Evolutionary conservation across 1,284 basidiomycete genomes (phyloP).

Genomic region (Tylopilus orsonianus): DNA sequence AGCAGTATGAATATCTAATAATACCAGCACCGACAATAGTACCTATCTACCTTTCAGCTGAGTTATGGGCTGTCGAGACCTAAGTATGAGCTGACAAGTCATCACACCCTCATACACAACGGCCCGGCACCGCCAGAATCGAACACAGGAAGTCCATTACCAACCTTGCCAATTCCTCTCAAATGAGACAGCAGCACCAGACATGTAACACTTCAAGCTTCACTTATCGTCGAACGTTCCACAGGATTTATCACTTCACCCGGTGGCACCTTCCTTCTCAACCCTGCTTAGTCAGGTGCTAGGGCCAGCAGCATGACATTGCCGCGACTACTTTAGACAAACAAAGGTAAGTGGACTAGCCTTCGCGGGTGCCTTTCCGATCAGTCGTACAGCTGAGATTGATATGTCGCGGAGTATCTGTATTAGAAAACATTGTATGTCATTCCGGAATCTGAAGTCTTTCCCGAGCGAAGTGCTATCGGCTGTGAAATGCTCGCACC

Average conservation of each 20-base stretch:
- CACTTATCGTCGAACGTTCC: neutral
- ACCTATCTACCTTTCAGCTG: too few relatives aligned
- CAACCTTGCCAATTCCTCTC: too few relatives aligned
- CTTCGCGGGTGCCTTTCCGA: neutral
- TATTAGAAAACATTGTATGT: neutral
- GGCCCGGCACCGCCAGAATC: too few relatives aligned
- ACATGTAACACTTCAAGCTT: constrained; percentile 9
- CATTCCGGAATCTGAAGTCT: neutral
- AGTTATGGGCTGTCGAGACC: too few relatives aligned
- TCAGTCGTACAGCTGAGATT: neutral
- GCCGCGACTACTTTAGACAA: constrained; percentile 1
- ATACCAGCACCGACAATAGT: too few relatives aligned
- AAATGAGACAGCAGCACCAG: neutral
- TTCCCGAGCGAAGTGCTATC: constrained; percentile 9
- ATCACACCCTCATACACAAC: too few relatives aligned
- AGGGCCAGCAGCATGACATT: neutral
- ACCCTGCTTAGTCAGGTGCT: neutral
- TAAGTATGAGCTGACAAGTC: too few relatives aligned
- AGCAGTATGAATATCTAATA: too few relatives aligned
- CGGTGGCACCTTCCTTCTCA: too few relatives aligned
- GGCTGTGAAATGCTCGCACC: constrained; percentile 16
- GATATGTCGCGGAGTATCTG: constrained; percentile 10
- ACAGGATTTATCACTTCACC: neutral
- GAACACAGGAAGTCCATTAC: too few relatives aligned
- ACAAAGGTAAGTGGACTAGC: neutral